A percentile compares a stretch with the other conserved stretches of the same genome.
Conservation (phyloP, 805 yeast species). For the Suhomyces pyralidae region DNA sequence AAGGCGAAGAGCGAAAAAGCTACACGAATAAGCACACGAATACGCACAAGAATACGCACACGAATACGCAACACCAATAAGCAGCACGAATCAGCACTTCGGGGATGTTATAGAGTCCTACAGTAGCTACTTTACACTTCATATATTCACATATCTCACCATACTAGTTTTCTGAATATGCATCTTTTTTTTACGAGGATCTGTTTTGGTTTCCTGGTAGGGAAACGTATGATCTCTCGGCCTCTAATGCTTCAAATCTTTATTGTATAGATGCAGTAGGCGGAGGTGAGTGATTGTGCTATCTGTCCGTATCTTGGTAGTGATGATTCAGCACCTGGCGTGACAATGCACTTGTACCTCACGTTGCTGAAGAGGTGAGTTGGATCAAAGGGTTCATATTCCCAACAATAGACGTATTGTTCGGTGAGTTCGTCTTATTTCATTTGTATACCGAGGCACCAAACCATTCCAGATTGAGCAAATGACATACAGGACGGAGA, state of each 20-base stretch:
- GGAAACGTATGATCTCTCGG: background rate
- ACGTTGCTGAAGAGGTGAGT: background rate
- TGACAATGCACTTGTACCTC: background rate
- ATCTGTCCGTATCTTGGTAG: background rate
- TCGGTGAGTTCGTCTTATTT: background rate
- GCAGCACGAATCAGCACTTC: background rate
- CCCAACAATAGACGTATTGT: background rate
- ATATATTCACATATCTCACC: no score
- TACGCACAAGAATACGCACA: no score
- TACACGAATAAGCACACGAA: no score
- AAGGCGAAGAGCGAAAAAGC: background rate
- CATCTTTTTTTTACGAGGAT: background rate
- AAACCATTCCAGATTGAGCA: background rate
- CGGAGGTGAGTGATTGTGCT: background rate
- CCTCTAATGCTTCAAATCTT: background rate
- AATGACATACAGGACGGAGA: background rate
- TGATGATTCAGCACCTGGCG: background rate
- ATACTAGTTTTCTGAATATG: no score
- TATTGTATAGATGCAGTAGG: background rate
- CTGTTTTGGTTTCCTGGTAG: background rate
- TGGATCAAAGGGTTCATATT: background rate
- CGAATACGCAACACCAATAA: background rate
- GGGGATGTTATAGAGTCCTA: background rate
- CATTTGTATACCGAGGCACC: background rate
- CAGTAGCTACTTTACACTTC: background rate